A percentile compares a stretch with the other conserved stretches of the same genome.
Conservation (phyloP, 2,329 filamentous ascomycete species). For the Thelonectria rubi region DNA sequence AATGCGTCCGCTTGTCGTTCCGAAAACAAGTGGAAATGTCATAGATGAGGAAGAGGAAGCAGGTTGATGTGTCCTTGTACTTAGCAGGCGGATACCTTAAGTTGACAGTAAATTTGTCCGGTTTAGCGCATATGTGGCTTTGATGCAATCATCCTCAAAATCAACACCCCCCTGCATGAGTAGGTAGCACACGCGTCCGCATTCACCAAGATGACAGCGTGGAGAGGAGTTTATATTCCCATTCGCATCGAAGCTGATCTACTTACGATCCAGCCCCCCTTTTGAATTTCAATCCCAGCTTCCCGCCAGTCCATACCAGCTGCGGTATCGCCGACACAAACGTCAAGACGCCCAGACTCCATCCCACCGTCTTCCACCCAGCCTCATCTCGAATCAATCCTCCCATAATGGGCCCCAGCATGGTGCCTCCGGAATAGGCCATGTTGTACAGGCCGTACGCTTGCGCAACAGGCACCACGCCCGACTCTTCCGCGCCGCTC, state of each 20-base stretch:
- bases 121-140: slow-evolving; percentile 32
- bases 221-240: background rate
- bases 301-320: slow-evolving; percentile 44
- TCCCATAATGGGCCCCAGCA: slow-evolving; percentile 47
- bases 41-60: slow-evolving; percentile 8
- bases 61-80: slow-evolving; percentile 3
- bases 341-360: slow-evolving; percentile 44
- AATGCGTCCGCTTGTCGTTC: background rate
- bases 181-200: background rate
- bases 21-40: background rate
- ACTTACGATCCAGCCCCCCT: slow-evolving; percentile 28
- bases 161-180: background rate
- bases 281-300: slow-evolving; percentile 38
- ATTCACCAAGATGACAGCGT: background rate
- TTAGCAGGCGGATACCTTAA: slow-evolving; percentile 15
- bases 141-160: background rate
- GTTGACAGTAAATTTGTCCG: slow-evolving; percentile 24
- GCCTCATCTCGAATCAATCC: slow-evolving; percentile 46
- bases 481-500: slow-evolving; percentile 32
- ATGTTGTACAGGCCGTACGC: slow-evolving; percentile 50
- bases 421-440: slow-evolving; percentile 46
- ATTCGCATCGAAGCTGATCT: background rate
- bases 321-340: slow-evolving; percentile 42
- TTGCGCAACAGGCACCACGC: slow-evolving; percentile 45
- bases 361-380: slow-evolving; percentile 47